Conservation (phyloP, 306 rosid genomes). For the Lathyrus aphaca region DNA sequence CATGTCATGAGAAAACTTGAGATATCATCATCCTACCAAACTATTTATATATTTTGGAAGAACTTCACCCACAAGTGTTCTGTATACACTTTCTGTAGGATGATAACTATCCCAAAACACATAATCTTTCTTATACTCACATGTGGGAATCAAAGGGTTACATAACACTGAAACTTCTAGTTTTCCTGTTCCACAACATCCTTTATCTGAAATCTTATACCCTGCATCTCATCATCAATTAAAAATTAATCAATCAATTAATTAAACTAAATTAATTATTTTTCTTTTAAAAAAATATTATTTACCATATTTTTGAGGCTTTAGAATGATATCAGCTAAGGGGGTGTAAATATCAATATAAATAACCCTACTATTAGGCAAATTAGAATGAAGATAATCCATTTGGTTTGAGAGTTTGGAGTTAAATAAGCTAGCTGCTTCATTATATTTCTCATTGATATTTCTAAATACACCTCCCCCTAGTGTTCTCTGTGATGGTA, state of each 20-base stretch:
- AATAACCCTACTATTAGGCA: constrained; percentile 47
- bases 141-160: constrained; percentile 45
- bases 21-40: constrained; percentile 5
- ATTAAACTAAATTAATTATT: not conserved
- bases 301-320: constrained; percentile 42
- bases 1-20: not conserved
- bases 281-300: not conserved
- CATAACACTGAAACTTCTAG: constrained; percentile 69
- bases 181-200: constrained; percentile 76
- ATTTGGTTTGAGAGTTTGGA: constrained; percentile 45
- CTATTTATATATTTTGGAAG: constrained; percentile 19
- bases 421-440: constrained; percentile 62
- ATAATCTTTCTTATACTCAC: constrained; percentile 39
- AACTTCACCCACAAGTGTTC: constrained; percentile 29
- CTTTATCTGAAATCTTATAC: constrained; percentile 47
- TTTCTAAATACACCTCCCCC: constrained; percentile 54
- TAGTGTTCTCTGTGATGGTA: constrained; percentile 74
- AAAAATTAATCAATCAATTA: not conserved
- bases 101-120: constrained; percentile 85
- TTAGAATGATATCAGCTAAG: constrained; percentile 52
- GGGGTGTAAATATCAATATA: constrained; percentile 69
- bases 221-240: constrained; percentile 42
- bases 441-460: constrained; percentile 55
- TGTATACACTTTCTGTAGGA: constrained; percentile 64
- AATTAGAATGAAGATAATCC: constrained; percentile 35